Evolutionary conservation across 1,284 basidiomycete genomes (phyloP).

Genomic region (Serendipita sp.): DNA sequence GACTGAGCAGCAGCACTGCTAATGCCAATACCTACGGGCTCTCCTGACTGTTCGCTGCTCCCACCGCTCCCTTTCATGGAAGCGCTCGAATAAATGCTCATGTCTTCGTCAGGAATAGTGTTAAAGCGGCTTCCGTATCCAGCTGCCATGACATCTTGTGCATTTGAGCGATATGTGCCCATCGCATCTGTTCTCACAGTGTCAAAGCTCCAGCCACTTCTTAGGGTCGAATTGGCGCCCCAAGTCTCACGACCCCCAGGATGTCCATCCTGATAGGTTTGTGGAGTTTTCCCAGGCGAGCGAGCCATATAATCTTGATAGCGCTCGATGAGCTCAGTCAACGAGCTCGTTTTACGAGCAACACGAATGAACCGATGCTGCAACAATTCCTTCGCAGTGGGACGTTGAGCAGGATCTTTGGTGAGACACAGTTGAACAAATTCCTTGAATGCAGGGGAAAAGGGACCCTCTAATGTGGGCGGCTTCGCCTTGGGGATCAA

Average conservation of each 20-base stretch:
- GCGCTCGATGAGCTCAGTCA: constrained; percentile 78
- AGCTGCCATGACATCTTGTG: constrained; percentile 10
- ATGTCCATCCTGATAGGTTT: not conserved
- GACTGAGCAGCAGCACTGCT: constrained; percentile 46
- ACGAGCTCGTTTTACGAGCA: constrained; percentile 66
- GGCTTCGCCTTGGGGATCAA: constrained; percentile 94
- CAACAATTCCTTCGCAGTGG: constrained; percentile 79
- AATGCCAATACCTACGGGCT: constrained; percentile 30
- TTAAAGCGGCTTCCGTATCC: constrained; percentile 5
- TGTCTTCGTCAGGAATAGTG: constrained; percentile 26
- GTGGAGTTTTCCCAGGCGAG: constrained; percentile 33
- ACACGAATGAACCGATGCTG: constrained; percentile 83
- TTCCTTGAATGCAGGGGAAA: constrained; percentile 75
- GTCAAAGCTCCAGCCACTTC: constrained; percentile 92
- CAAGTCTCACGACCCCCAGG: constrained; percentile 27
- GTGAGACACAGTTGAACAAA: constrained; percentile 85
- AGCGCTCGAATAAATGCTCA: constrained; percentile 19
- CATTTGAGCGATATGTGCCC: constrained; percentile 42
- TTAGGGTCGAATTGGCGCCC: constrained; percentile 57
- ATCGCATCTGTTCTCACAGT: constrained; percentile 62
- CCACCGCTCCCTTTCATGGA: constrained; percentile 39
- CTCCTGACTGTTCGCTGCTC: constrained; percentile 23
- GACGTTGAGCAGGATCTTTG: constrained; percentile 79
- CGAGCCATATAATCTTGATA: constrained; percentile 53
- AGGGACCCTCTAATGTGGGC: constrained; percentile 76